These are phyloP conservation scores for Botrytis tulipae DNA, from an alignment of 2,329 filamentous ascomycete species.

Conservation along the genomic window DNA sequence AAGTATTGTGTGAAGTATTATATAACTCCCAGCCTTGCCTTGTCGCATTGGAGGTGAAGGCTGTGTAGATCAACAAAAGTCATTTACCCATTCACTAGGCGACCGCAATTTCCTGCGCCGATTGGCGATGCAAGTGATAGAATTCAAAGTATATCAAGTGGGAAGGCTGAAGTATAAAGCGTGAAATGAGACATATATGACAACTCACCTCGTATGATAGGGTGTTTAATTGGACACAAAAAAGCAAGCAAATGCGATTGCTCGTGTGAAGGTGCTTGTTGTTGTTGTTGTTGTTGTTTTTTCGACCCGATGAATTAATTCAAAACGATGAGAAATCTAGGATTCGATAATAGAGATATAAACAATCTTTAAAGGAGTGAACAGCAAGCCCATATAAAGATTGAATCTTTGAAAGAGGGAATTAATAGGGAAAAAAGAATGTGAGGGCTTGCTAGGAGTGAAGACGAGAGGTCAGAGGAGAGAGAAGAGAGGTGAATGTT, in stretches of 20 bases:
- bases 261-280: not conserved
- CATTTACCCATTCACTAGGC: slow-evolving; percentile 12
- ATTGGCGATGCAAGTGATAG: not conserved
- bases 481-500: not conserved
- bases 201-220: slow-evolving; percentile 20
- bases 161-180: not conserved
- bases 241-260: slow-evolving; percentile 11
- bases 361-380: slow-evolving; percentile 1
- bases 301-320: not conserved
- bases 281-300: not conserved
- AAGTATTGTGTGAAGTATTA: slow-evolving; percentile 8
- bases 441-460: slow-evolving; percentile 12
- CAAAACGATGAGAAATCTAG: not conserved
- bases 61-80: slow-evolving; percentile 1
- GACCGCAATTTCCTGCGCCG: not conserved
- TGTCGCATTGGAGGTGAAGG: not conserved
- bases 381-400: not conserved
- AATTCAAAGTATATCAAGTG: not conserved
- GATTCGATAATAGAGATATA: slow-evolving; percentile 9
- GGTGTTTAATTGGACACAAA: slow-evolving; percentile 6
- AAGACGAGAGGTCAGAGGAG: not conserved
- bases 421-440: slow-evolving; percentile 11
- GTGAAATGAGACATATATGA: slow-evolving; percentile 16
- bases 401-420: not conserved
- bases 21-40: slow-evolving; percentile 3